Base-by-base conservation (phyloP, 441 rosid species). In the Populus tomentosa region DNA sequence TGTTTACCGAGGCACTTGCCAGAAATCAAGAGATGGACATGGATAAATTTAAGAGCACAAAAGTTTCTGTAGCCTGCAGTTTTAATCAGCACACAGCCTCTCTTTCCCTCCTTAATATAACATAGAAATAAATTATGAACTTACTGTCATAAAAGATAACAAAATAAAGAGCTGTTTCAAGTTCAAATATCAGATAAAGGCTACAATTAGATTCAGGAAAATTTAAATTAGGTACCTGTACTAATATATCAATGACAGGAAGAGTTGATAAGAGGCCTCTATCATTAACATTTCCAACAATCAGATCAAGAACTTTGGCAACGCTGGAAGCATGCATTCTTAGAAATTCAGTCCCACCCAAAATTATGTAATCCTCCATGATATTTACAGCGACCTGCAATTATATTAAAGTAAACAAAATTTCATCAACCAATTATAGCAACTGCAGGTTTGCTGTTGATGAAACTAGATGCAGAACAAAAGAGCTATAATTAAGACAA, bases 271-370 rank as follows among this genome's bases (percentile, higher is more conserved):
- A 88, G 77, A 97, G 85, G 69, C 99, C 99, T 79, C 80, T 86
- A 81, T 97, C 94, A 74, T 93, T 94, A 71, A 97, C 98, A 88
- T 93, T 97, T 85, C 95, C 99, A 69, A 97, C 93, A 78, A 97
- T 87, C 78, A 94, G 86, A 86, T 97, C 98, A 78, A 97, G 94
- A 84, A 97, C 88, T 83, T 89, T 93, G 72, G 98, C 97, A 46
- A 97, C 90, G 79, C 65, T 88, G 78, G 98, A 84, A 80, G 97
- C 91, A 79, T 97, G 97, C 88, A 90, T 79, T 72, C 83, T 89
- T 20, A 94, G 86, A 88, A 93, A 93, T 70, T 92, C 98, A 38
- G 88, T 85, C 85, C 95, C 97, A 72, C 92, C 98, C 89, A 94
- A 78, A 78, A 94, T 82, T 78, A 97, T 86, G 82, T 97, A 92